phyloP scores from a whole-genome alignment of 306 rosid genomes.

The Inga leiocalycina region DNA sequence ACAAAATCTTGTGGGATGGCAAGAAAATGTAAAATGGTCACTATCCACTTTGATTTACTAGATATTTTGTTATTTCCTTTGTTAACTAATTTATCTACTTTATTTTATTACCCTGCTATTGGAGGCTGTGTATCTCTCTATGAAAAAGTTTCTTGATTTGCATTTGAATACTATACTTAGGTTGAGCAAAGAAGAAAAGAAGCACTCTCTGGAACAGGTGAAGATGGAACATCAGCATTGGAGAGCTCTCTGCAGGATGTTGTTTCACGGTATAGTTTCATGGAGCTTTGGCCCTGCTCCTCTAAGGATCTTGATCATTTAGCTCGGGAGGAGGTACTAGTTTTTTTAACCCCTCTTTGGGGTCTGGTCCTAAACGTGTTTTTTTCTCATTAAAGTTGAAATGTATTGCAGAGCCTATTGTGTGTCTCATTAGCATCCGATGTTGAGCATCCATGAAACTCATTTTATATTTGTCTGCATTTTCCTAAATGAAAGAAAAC shows the following conservation, averaged over 20 bases:
- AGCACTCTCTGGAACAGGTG: constrained; percentile 70
- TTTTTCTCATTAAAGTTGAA: not conserved
- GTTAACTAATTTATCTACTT: not conserved
- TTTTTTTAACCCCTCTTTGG: not conserved
- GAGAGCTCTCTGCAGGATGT: constrained; percentile 84
- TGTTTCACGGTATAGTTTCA: constrained; percentile 86
- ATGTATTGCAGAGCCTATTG: not conserved
- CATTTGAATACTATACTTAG: constrained; percentile 43
- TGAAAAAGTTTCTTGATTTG: not conserved
- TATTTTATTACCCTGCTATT: not conserved
- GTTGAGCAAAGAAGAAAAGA: constrained; percentile 93
- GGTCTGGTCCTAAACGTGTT: constrained; percentile 32
- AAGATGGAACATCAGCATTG: constrained; percentile 64
- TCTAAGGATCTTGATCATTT: constrained; percentile 83
- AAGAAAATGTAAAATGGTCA: constrained; percentile 1
- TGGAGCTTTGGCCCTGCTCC: constrained; percentile 96
- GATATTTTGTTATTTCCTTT: not conserved
- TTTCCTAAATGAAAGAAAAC: not conserved
- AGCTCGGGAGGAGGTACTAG: constrained; percentile 77
- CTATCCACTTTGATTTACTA: not conserved
- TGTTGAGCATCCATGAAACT: not conserved
- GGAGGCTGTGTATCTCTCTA: not conserved
- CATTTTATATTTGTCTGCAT: not conserved
- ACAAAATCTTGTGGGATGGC: constrained; percentile 20
- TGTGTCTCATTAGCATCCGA: not conserved